Conservation (phyloP, 768 basidiomycete genomes). For the Phylloporus sp. region DNA sequence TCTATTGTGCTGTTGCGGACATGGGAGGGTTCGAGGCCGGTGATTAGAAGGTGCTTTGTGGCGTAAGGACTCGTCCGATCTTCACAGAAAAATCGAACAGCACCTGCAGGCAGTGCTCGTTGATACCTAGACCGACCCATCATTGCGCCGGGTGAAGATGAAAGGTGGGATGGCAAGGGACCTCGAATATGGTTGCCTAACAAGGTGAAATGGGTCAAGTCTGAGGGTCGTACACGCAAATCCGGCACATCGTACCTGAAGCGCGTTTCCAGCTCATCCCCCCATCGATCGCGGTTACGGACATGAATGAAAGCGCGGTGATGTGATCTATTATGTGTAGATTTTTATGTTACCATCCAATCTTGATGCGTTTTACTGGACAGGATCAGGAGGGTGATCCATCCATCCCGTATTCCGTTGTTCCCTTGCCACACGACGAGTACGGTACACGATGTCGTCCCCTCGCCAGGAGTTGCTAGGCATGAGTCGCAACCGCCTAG, state of each 20-base stretch:
- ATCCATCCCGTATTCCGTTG: background rate
- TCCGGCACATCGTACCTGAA: conserved; percentile 8
- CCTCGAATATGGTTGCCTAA: too few relatives aligned
- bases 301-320: background rate
- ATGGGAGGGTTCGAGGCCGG: background rate
- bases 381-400: background rate
- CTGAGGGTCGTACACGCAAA: background rate
- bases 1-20: background rate
- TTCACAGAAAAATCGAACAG: background rate
- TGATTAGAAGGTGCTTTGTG: background rate
- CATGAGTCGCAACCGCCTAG: background rate
- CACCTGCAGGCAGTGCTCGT: background rate
- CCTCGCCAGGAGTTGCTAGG: background rate
- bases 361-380: background rate
- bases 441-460: too few relatives aligned
- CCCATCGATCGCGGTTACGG: background rate
- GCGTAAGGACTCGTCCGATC: background rate
- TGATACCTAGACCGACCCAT: background rate
- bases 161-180: background rate
- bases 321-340: background rate
- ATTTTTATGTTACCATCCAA: background rate
- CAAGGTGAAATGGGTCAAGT: background rate
- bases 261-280: conserved; percentile 4
- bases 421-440: background rate
- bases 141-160: background rate